Percentiles rank a stretch among this genome's conserved stretches.
These are phyloP conservation scores for Neurospora sp. DNA, from an alignment of 495 filamentous ascomycete species.

Conservation along the genomic window DNA sequence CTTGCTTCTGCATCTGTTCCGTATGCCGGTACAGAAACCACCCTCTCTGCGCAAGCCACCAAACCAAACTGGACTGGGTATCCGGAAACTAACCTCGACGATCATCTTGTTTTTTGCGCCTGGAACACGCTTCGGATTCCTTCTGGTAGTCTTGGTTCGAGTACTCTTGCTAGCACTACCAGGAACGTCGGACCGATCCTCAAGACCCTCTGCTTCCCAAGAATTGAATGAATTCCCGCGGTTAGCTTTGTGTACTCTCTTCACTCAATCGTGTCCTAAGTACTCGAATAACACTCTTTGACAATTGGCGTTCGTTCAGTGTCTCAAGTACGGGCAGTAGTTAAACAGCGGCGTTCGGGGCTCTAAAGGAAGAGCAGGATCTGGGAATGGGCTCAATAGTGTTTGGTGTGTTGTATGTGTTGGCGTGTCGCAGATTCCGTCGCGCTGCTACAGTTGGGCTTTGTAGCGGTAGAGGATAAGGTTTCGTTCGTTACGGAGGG, in stretches of 20 bases:
- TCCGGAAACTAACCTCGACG: conserved; percentile 17
- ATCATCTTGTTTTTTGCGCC: conserved; percentile 16
- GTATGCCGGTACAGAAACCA: background rate
- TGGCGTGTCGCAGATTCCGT: background rate
- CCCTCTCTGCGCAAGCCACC: background rate
- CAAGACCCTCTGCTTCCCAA: background rate
- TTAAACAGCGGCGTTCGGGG: background rate
- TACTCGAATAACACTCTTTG: background rate
- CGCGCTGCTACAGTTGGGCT: background rate
- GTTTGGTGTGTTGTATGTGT: background rate
- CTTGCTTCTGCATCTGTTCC: background rate
- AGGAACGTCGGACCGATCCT: background rate
- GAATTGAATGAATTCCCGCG: background rate
- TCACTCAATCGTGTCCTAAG: background rate
- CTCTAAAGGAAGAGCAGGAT: background rate
- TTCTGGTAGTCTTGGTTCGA: background rate
- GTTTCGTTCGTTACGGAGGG: background rate
- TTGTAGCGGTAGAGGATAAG: background rate
- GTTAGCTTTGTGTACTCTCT: background rate
- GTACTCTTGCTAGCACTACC: background rate
- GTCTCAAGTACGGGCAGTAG: background rate
- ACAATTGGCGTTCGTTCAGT: background rate
- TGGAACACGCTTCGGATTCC: background rate
- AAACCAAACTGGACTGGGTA: background rate
- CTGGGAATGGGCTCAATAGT: no score